Evolutionary conservation across 768 basidiomycete species (phyloP).

Genomic region (Sutorius australiensis): DNA sequence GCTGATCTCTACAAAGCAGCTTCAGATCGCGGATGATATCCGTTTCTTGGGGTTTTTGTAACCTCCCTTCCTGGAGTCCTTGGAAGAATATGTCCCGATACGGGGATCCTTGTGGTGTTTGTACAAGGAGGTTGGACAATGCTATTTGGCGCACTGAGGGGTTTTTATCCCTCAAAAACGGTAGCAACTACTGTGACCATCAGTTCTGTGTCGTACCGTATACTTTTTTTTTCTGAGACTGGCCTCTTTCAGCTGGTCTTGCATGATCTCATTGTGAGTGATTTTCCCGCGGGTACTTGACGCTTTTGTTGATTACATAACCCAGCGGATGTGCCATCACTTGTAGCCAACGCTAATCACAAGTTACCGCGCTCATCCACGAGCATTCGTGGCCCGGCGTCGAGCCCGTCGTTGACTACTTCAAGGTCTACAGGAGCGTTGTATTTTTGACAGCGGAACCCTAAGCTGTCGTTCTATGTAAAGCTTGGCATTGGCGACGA

Average conservation of each 20-base stretch:
- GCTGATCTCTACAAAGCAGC: slow-evolving; percentile 82
- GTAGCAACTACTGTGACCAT: slow-evolving; percentile 55
- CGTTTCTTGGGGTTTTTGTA: slow-evolving; percentile 58
- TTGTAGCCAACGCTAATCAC: slow-evolving; percentile 10
- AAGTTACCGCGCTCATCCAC: slow-evolving; percentile 15
- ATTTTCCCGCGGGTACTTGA: slow-evolving; percentile 23
- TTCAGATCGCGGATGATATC: slow-evolving; percentile 78
- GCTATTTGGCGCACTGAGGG: slow-evolving; percentile 87
- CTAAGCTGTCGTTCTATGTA: background rate
- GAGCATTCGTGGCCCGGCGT: background rate
- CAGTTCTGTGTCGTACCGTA: slow-evolving; percentile 4
- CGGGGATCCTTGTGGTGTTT: slow-evolving; percentile 69
- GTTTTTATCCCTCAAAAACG: slow-evolving; percentile 82
- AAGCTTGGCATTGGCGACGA: slow-evolving; percentile 1
- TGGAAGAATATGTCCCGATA: slow-evolving; percentile 73
- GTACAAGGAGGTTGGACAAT: slow-evolving; percentile 74
- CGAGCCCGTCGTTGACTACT: background rate
- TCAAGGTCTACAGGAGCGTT: background rate
- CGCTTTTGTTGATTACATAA: slow-evolving; percentile 22
- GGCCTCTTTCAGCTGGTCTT: slow-evolving; percentile 41
- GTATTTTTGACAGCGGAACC: background rate
- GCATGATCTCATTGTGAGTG: slow-evolving; percentile 22
- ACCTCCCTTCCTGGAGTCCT: slow-evolving; percentile 52
- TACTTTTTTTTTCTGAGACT: slow-evolving; percentile 4
- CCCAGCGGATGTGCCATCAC: background rate